phyloP scores from a whole-genome alignment of 2,329 filamentous ascomycete genomes.

The Simplicillium sp. region DNA sequence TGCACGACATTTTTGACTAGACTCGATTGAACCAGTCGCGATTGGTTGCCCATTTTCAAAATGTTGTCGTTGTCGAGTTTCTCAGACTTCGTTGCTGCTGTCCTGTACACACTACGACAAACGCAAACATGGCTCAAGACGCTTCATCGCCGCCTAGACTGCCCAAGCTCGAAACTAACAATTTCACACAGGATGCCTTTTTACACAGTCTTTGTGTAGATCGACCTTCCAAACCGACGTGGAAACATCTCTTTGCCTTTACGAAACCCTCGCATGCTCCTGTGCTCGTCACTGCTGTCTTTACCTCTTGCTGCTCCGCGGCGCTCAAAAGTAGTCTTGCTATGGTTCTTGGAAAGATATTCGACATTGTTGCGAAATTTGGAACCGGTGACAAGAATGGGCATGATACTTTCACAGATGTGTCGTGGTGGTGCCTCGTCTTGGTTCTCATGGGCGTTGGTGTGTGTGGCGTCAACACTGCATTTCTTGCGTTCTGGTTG shows the following conservation, averaged over 20 bases:
- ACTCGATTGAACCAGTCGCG: too few relatives aligned
- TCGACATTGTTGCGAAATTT: conserved; percentile 59
- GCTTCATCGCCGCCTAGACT: too few relatives aligned
- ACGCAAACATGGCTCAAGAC: too few relatives aligned
- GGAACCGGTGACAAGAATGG: conserved; percentile 43
- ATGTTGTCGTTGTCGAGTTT: too few relatives aligned
- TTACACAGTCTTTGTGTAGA: background rate
- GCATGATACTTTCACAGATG: conserved; percentile 40
- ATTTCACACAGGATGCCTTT: too few relatives aligned
- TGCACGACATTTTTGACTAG: too few relatives aligned
- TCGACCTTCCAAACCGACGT: conserved; percentile 14
- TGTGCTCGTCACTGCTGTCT: conserved; percentile 42
- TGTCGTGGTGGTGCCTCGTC: conserved; percentile 52
- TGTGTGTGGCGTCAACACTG: conserved; percentile 58
- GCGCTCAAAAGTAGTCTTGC: conserved; percentile 56
- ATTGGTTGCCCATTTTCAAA: too few relatives aligned
- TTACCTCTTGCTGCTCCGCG: conserved; percentile 49
- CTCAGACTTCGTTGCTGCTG: too few relatives aligned
- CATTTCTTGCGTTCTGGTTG: conserved; percentile 64
- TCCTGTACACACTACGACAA: too few relatives aligned
- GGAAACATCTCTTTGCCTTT: conserved; percentile 59
- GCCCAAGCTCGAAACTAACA: too few relatives aligned
- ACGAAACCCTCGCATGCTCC: conserved; percentile 51
- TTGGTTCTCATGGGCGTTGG: conserved; percentile 53
- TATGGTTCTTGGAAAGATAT: conserved; percentile 65